Evolutionary conservation across 148 eudicot genomes (phyloP).

Genomic region (Limonium bicolor): DNA sequence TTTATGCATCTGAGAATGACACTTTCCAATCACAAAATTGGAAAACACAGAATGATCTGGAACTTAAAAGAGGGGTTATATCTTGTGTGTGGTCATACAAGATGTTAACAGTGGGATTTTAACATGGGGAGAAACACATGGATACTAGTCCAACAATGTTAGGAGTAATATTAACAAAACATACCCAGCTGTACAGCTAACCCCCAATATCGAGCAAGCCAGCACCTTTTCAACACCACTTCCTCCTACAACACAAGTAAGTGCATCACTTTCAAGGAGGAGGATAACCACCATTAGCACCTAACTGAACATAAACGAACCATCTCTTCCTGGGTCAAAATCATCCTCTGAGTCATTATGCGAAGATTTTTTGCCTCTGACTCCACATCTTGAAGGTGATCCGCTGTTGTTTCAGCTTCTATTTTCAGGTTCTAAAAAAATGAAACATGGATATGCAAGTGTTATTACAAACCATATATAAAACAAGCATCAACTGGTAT

Average conservation of each 20-base stretch:
- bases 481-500: neutral
- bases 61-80: neutral
- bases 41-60: neutral
- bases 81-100: neutral
- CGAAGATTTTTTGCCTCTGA: constrained; percentile 80
- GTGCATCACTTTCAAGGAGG: neutral
- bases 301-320: constrained; percentile 23
- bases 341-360: constrained; percentile 83
- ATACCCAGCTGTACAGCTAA: constrained; percentile 84
- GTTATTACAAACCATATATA: neutral
- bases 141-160: too few species aligned
- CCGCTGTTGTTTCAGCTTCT: constrained; percentile 41
- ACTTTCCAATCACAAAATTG: too few species aligned
- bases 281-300: constrained; percentile 1
- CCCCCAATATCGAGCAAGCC: constrained; percentile 99
- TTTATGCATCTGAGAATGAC: too few species aligned
- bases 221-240: constrained; percentile 96
- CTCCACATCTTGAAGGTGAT: constrained; percentile 76
- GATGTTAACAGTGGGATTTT: neutral
- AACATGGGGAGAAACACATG: too few species aligned
- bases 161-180: too few species aligned
- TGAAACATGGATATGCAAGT: neutral
- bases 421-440: constrained; percentile 47
- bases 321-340: constrained; percentile 96
- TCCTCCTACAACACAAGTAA: constrained; percentile 44